Percentiles rank a stretch among this genome's conserved stretches.
These are phyloP conservation scores for Schizochytrium sp. DNA, from an alignment of 108 stramenopile species.

Conservation along the genomic window DNA sequence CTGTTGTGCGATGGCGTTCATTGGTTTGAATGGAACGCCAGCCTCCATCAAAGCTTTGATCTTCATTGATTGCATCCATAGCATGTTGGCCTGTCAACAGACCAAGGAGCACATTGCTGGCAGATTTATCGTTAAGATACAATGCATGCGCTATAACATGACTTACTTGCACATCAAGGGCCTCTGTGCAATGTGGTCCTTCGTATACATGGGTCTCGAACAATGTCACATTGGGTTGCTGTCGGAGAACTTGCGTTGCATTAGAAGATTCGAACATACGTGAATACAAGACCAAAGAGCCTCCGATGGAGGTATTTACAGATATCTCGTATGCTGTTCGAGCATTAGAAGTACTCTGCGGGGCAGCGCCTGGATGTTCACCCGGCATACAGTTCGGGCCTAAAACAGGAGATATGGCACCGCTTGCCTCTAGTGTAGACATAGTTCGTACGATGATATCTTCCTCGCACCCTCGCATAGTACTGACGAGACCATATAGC, in stretches of 20 bases:
- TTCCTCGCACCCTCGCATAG: not conserved
- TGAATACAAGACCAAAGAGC: not conserved
- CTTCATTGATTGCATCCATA: slow-evolving; percentile 1
- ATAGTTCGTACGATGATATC: not conserved
- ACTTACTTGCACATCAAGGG: not conserved
- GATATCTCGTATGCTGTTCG: slow-evolving; percentile 8
- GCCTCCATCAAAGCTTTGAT: slow-evolving; percentile 33
- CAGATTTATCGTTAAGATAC: not conserved
- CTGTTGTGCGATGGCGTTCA: not conserved
- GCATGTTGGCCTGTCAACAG: slow-evolving; percentile 5
- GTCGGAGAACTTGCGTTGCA: not conserved
- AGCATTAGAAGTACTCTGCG: not conserved
- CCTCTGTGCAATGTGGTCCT: not conserved
- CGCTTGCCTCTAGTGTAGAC: slow-evolving; percentile 31
- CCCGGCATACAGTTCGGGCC: slow-evolving; percentile 32
- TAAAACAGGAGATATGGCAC: not conserved
- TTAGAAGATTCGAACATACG: not conserved
- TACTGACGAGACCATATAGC: not conserved
- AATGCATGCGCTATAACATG: slow-evolving; percentile 1
- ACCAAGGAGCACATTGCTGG: not conserved
- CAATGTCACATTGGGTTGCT: slow-evolving; percentile 2
- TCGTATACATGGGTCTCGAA: slow-evolving; percentile 55
- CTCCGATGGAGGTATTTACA: slow-evolving; percentile 15
- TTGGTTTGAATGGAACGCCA: not conserved
- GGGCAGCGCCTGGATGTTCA: slow-evolving; percentile 2